A percentile compares a stretch with the other conserved stretches of the same genome.
Conservation (phyloP, 129 eudicot genomes). For the Escallonia rubra region DNA sequence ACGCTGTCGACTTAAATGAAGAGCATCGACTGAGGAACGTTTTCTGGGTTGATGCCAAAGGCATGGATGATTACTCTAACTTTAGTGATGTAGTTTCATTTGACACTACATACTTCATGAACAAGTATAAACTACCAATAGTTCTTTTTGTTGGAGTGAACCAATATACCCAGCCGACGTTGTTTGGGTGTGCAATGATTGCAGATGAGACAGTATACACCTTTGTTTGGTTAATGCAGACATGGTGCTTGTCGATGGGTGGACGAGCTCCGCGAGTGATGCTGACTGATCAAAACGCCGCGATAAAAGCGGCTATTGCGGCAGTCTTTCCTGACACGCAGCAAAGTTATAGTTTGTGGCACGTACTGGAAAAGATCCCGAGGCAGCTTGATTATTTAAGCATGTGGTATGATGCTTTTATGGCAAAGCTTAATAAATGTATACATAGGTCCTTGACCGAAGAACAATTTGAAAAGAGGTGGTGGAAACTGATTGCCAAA, state of each 20-base stretch:
- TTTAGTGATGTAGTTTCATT: constrained; percentile 80
- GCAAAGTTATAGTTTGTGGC: constrained; percentile 64
- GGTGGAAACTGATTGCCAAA: constrained; percentile 63
- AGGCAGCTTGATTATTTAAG: constrained; percentile 51
- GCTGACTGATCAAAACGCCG: constrained; percentile 57
- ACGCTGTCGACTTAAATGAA: constrained; percentile 81
- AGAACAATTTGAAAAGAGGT: constrained; percentile 65
- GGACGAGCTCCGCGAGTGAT: constrained; percentile 63
- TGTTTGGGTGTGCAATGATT: constrained; percentile 87
- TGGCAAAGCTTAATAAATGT: constrained; percentile 61
- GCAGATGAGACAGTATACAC: constrained; percentile 80
- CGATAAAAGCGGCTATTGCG: constrained; percentile 59
- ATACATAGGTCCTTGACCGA: constrained; percentile 61
- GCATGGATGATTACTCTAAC: constrained; percentile 58
- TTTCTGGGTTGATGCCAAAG: constrained; percentile 92
- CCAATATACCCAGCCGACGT: constrained; percentile 77
- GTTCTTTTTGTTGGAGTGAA: constrained; percentile 80
- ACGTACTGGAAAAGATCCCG: constrained; percentile 61
- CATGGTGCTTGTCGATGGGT: constrained; percentile 91
- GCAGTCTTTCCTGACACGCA: constrained; percentile 56
- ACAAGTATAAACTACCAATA: constrained; percentile 70
- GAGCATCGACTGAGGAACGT: constrained; percentile 82
- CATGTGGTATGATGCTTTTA: constrained; percentile 63
- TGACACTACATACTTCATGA: constrained; percentile 63
- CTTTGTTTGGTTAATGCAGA: constrained; percentile 70